These are phyloP conservation scores for Phoma sp. DNA, from an alignment of 2,329 filamentous ascomycete species.

Conservation along the genomic window DNA sequence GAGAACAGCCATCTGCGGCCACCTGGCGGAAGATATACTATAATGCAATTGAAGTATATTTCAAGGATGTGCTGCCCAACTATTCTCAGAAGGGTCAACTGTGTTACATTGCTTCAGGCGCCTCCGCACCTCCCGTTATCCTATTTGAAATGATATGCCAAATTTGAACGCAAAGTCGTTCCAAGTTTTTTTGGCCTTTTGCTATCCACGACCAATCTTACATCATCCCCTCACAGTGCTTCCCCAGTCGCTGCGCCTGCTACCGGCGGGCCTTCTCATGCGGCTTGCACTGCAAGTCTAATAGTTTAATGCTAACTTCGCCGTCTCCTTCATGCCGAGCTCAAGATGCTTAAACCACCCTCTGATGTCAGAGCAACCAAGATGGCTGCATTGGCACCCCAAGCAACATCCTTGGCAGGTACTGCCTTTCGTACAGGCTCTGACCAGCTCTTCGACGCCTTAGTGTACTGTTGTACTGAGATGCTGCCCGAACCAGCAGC, in stretches of 20 bases:
- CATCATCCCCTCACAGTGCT: conserved; percentile 2
- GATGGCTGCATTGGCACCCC: conserved; percentile 78
- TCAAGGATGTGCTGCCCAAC: conserved; percentile 17
- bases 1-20: not conserved
- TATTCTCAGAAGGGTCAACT: conserved; percentile 18
- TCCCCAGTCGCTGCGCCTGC: conserved; percentile 4
- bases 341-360: conserved; percentile 77
- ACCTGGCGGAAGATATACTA: conserved; percentile 5
- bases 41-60: conserved; percentile 4
- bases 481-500: conserved; percentile 81
- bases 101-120: conserved; percentile 31
- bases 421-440: conserved; percentile 82
- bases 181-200: not conserved
- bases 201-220: conserved; percentile 14
- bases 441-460: conserved; percentile 86
- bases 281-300: not conserved
- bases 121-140: conserved; percentile 15
- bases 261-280: not conserved
- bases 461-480: conserved; percentile 88
- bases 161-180: not conserved
- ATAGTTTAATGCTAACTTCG: not conserved
- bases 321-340: conserved; percentile 37
- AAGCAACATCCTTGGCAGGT: conserved; percentile 74
- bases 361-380: conserved; percentile 78
- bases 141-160: conserved; percentile 10